Evolutionary conservation across 2,329 filamentous ascomycete species (phyloP).

Genomic region (Cryphonectria nitschkei): DNA sequence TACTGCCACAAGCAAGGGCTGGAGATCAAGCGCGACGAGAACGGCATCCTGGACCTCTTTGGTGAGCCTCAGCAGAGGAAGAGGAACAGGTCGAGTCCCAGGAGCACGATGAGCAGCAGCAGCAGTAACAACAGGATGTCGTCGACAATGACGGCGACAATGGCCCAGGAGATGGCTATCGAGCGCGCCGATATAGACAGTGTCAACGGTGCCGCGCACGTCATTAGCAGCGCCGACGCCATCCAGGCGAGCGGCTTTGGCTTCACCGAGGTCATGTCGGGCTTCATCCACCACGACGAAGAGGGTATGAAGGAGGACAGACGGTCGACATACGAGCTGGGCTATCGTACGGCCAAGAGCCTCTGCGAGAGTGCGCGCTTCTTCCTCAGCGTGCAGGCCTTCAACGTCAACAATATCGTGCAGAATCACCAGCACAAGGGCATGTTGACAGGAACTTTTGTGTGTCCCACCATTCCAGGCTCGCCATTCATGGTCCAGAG

Average conservation of each 20-base stretch:
- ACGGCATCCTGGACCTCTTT: conserved; percentile 58
- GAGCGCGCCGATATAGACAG: conserved; percentile 37
- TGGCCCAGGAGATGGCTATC: conserved; percentile 25
- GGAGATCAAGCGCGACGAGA: conserved; percentile 49
- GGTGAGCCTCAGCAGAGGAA: conserved; percentile 49
- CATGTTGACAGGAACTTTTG: conserved; percentile 62
- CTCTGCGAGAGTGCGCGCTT: conserved; percentile 60
- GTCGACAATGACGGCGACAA: background rate
- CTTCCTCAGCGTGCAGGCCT: conserved; percentile 61
- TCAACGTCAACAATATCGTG: conserved; percentile 54
- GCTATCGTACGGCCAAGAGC: conserved; percentile 55
- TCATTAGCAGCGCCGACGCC: conserved; percentile 47
- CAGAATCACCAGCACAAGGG: conserved; percentile 53
- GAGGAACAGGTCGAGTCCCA: background rate
- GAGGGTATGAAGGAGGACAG: conserved; percentile 47
- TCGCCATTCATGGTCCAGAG: conserved; percentile 64
- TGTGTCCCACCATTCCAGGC: conserved; percentile 56
- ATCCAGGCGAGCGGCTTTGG: conserved; percentile 55
- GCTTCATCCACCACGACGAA: conserved; percentile 60
- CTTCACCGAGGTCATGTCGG: conserved; percentile 68
- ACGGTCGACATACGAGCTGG: conserved; percentile 56
- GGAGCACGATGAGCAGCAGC: background rate
- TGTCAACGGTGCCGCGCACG: conserved; percentile 41
- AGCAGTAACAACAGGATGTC: conserved; percentile 4
- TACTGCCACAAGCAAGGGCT: conserved; percentile 49